Evolutionary conservation across 352 stramenopile species (phyloP), one percentile per base, ranked within the genome.

Genomic region (Globisporangium acanthophoron): DNA sequence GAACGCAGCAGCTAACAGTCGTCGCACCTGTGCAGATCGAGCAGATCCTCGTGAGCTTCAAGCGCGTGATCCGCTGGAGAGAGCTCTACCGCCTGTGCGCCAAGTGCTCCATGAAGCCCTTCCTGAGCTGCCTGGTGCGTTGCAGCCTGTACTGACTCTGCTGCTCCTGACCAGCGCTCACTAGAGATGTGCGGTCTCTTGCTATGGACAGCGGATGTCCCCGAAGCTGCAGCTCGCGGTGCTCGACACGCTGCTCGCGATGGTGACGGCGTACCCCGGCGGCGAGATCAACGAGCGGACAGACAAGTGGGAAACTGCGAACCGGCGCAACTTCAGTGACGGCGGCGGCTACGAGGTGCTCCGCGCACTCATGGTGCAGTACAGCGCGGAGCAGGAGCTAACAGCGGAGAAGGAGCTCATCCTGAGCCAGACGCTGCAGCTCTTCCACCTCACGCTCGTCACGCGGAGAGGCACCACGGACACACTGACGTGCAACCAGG

Each of bases 71-170:
- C 50, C 59, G 76, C 47, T 94, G 80, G 82, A 67, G 80, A 33
- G 82, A 94, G 53, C 78, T 94, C 52, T 89, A 92, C 57, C 83
- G 80, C 35, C 61, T 92, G 20, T 86, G 81, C 47, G 78, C 78
- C 54, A 92, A 91, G 65, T 92, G 79, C 66, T 88, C 80, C 18
- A 77, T 90, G 64, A 92, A 90, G 63, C 85, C 85, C 11, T 87
- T 94, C 45, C 67, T 94, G 31, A 76, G 73, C 54, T 94, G 79
- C 57, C 59, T 88, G 54, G 78, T 86, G 53, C 52, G 67, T 67
- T 18, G 16, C 11, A n/a, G 41, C 20, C 4, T 46, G 16, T 16
- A 20, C 7, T 5, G 6, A 12, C 16, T 9, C 5, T 20, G 13
- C 40, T 46, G 3, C n/a, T 46, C 2, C 13, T 46, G 16, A 20